Evolutionary conservation across 257 asterid species (phyloP).

Genomic region (Paulownia fortunei): DNA sequence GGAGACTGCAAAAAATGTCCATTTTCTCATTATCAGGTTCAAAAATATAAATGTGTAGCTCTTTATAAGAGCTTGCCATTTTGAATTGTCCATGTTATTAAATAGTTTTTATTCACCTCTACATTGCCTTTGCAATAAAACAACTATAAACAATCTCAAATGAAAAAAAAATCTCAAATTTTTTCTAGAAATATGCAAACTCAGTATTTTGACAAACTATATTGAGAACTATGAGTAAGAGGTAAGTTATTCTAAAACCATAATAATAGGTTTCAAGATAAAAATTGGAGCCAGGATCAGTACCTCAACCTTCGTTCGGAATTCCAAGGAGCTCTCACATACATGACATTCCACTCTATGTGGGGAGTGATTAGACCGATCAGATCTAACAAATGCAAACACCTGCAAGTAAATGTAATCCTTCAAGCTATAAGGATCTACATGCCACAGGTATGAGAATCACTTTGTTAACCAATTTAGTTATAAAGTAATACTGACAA

Average conservation of each 20-base stretch:
- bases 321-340: conserved; percentile 92
- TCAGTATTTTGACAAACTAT: conserved; percentile 5
- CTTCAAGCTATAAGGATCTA: conserved; percentile 31
- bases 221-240: not conserved
- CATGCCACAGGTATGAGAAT: not conserved
- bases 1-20: not conserved
- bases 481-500: not conserved
- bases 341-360: conserved; percentile 93
- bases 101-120: not conserved
- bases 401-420: conserved; percentile 58
- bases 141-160: not conserved
- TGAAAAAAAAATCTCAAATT: not conserved
- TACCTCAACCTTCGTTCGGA: conserved; percentile 89
- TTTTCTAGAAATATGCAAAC: not conserved
- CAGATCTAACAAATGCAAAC: conserved; percentile 87
- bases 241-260: not conserved
- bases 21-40: not conserved
- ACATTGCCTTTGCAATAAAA: conserved; percentile 1
- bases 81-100: not conserved
- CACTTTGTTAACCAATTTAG: not conserved
- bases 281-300: conserved; percentile 12
- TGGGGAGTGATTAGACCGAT: conserved; percentile 62
- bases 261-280: not conserved
- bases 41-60: not conserved
- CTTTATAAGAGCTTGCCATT: not conserved